These are phyloP conservation scores for Aspergillus tubingensis DNA, from an alignment of 2,329 filamentous ascomycete species.

Conservation along the genomic window DNA sequence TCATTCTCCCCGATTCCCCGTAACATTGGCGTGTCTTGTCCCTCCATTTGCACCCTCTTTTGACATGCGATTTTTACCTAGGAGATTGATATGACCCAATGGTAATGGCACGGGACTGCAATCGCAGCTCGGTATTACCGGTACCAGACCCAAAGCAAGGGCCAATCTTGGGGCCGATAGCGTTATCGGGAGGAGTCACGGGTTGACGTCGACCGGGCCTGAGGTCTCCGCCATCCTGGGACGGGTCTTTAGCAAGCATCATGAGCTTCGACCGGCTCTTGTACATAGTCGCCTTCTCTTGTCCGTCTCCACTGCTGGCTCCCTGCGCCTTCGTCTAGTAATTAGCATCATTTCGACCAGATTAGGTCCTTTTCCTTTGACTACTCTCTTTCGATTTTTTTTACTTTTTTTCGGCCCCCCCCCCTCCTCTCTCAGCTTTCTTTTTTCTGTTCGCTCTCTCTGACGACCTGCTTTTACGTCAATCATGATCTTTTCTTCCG, in stretches of 20 bases:
- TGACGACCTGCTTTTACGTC: neutral
- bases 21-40: neutral
- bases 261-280: slow-evolving; percentile 1
- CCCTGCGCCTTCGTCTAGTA: neutral
- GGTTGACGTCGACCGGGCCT: slow-evolving; percentile 2
- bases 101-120: neutral
- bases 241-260: neutral
- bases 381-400: neutral
- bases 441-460: neutral
- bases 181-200: slow-evolving; percentile 9
- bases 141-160: neutral
- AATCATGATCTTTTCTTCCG: neutral
- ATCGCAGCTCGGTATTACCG: neutral
- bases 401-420: neutral
- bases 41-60: neutral
- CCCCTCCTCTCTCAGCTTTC: neutral
- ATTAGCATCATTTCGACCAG: neutral
- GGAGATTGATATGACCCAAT: neutral
- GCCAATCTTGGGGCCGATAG: neutral
- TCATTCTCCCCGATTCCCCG: neutral
- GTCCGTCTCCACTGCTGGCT: neutral
- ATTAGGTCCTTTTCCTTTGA: neutral
- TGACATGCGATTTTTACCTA: neutral
- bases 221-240: neutral
- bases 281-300: neutral